Evolutionary conservation across 106 monocot species (phyloP).

Genomic region (Dendrobium catenatum): DNA sequence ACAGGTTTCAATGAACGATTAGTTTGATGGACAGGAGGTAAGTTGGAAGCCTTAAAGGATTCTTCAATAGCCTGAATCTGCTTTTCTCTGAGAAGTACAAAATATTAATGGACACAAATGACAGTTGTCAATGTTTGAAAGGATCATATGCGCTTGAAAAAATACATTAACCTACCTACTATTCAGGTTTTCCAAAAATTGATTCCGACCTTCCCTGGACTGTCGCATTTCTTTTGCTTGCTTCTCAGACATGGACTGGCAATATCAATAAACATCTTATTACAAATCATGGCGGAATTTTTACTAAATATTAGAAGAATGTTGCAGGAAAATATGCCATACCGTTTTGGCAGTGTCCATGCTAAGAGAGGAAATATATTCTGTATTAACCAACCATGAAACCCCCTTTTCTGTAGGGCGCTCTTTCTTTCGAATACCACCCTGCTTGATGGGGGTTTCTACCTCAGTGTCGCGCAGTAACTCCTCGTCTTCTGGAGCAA

Average conservation of each 20-base stretch:
- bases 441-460: slow-evolving; percentile 75
- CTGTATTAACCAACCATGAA: slow-evolving; percentile 94
- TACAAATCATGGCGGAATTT: neutral
- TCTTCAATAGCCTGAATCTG: slow-evolving; percentile 96
- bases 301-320: neutral
- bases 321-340: slow-evolving; percentile 9
- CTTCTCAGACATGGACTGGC: slow-evolving; percentile 80
- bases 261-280: slow-evolving; percentile 17
- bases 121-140: neutral
- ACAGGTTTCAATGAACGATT: slow-evolving; percentile 64
- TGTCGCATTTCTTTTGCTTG: slow-evolving; percentile 95
- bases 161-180: slow-evolving; percentile 49
- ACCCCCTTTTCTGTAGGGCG: slow-evolving; percentile 88
- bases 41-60: slow-evolving; percentile 81
- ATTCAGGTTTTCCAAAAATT: slow-evolving; percentile 74
- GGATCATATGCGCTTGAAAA: neutral
- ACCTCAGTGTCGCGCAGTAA: slow-evolving; percentile 72
- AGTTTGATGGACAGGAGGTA: slow-evolving; percentile 80
- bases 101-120: neutral
- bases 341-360: slow-evolving; percentile 82
- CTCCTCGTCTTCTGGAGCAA: slow-evolving; percentile 85
- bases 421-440: slow-evolving; percentile 81
- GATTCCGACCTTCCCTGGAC: slow-evolving; percentile 63
- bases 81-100: slow-evolving; percentile 53
- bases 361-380: slow-evolving; percentile 91